Conservation (phyloP, 805 yeast species). For the Hanseniaspora nectarophila region DNA sequence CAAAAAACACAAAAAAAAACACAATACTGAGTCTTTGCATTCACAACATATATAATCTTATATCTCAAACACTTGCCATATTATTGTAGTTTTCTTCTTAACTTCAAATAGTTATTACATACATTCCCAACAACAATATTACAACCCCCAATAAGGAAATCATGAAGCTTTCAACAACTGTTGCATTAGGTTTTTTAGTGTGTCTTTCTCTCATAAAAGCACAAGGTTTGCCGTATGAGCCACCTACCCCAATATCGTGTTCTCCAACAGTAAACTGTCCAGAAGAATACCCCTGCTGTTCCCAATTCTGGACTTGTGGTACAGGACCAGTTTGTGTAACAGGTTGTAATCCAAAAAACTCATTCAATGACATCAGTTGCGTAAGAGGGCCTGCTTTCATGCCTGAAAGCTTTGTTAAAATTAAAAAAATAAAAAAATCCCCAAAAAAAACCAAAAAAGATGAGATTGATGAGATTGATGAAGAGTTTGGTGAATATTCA, state of each 20-base stretch:
- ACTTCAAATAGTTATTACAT: no score
- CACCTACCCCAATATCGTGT: conserved; percentile 21
- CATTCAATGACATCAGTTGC: conserved; percentile 57
- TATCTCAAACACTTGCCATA: no score
- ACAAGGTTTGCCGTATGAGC: conserved; percentile 21
- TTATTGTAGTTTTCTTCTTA: no score
- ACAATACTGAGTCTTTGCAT: no score
- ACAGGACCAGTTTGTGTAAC: conserved; percentile 66
- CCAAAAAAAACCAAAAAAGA: conserved; percentile 16
- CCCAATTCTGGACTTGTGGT: conserved; percentile 76
- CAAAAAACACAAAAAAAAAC: not conserved
- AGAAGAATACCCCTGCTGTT: conserved; percentile 68
- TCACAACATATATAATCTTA: no score
- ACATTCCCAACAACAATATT: not conserved
- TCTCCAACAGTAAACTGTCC: conserved; percentile 45
- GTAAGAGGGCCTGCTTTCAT: conserved; percentile 59
- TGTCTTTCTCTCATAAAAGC: not conserved
- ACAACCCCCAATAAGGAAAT: not conserved
- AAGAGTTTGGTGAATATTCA: not conserved
- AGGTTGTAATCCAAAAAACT: conserved; percentile 73
- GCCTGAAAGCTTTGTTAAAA: conserved; percentile 33
- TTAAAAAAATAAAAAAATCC: not conserved
- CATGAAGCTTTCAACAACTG: not conserved
- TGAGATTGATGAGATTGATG: conserved; percentile 15
- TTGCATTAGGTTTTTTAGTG: not conserved